Base-by-base conservation (phyloP, 164 flowering plant species). In the Liquidambar formosana region DNA sequence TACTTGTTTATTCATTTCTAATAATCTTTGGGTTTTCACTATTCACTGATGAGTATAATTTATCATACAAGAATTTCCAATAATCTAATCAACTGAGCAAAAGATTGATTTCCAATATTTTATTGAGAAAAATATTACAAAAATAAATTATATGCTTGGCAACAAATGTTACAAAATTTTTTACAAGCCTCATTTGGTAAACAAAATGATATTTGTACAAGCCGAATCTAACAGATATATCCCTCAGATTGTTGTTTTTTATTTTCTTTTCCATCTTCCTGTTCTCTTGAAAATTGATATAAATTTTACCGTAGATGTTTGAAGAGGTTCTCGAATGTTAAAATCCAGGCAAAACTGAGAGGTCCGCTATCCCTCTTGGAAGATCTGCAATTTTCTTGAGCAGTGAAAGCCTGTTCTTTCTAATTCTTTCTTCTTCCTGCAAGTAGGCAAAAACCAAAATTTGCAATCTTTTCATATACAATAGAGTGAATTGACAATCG, bases 331-430 rank as follows among this genome's bases (percentile, higher is more conserved):
- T 12, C 33, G 15, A n/a, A 41, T 61, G 58, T 72, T 48, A 82
- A 78, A 95, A 95, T 23, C 99, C 99, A 0, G 99, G 97, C 82
- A 95, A 77, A 82, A 84, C 79, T 48, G 99, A 82, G 61, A 95
- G 86, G 63, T 95, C 99, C 5, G 77, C 96, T 16, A 95, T 84
- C 46, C 99, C 97, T 78, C 64, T 87, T 2, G 99, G 96, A 73
- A 95, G 94, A 47, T 89, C 89, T 14, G 99, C 88, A 63, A 95
- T 88, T 65, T 82, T 83, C 66, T 83, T 80, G 5, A 95, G 93
- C 46, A 95, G 84, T 33, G 89, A 82, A 69, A 92, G 97, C 77
- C 99, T 88, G 78, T 95, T 95, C 65, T 83, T 89, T 74, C 96
- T 77, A 54, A 95, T 76, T 75, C 80, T 77, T 73, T 89, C 94